Evolutionary conservation across 148 eudicot species (phyloP).

Genomic region (Rhododendron mucronatum): DNA sequence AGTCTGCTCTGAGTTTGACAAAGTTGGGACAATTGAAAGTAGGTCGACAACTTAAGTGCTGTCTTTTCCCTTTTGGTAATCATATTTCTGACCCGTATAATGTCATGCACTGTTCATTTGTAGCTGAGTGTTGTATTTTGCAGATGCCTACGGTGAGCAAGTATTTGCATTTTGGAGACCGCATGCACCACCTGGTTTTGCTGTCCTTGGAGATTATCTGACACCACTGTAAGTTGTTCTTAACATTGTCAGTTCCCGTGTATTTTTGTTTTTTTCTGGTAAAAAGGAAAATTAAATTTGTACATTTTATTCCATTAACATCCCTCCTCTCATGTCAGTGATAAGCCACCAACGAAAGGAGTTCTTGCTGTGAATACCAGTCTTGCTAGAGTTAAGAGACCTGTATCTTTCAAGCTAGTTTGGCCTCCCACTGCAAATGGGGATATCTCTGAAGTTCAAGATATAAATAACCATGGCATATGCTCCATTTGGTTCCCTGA

Average conservation of each 20-base stretch:
- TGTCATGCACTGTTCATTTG: background rate
- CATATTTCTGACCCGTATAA: background rate
- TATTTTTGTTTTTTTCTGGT: background rate
- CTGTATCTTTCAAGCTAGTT: constrained; percentile 69
- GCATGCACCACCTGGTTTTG: constrained; percentile 97
- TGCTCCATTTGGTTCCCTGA: constrained; percentile 93
- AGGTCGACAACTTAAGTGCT: constrained; percentile 17
- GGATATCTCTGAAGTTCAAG: constrained; percentile 31
- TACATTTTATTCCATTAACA: background rate
- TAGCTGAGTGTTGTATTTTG: constrained; percentile 7
- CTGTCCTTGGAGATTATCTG: constrained; percentile 89
- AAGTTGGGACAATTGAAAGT: constrained; percentile 78
- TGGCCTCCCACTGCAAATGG: constrained; percentile 51
- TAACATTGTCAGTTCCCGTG: background rate
- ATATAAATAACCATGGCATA: constrained; percentile 8
- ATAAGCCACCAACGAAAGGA: constrained; percentile 94
- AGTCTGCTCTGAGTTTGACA: constrained; percentile 91
- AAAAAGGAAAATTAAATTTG: background rate
- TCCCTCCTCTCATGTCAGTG: constrained; percentile 33
- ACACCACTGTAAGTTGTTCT: constrained; percentile 69
- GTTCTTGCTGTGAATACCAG: constrained; percentile 88
- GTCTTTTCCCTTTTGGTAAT: background rate
- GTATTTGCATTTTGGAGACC: constrained; percentile 92
- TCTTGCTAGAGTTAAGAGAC: constrained; percentile 76
- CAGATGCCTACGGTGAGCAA: constrained; percentile 57